These are phyloP conservation scores for Taxawa tesnikishii DNA, from an alignment of 2,329 filamentous ascomycete genomes.

Conservation along the genomic window DNA sequence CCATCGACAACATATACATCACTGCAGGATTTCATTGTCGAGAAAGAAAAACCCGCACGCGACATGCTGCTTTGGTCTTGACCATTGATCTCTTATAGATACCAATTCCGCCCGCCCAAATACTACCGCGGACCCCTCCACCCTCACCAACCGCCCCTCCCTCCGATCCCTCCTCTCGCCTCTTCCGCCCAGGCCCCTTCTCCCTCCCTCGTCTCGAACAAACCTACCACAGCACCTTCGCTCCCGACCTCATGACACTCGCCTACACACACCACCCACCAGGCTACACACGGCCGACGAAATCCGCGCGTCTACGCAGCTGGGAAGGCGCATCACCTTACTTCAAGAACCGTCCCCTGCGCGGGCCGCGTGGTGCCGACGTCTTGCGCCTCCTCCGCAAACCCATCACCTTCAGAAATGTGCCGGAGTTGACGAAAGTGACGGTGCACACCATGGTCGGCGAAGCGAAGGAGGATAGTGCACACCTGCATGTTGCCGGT, in stretches of 20 bases:
- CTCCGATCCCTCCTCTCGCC: constrained; percentile 76
- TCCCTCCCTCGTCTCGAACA: constrained; percentile 75
- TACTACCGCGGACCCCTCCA: constrained; percentile 91
- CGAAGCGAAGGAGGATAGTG: constrained; percentile 55
- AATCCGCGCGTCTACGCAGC: constrained; percentile 56
- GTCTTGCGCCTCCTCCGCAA: constrained; percentile 56
- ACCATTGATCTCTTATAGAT: constrained; percentile 46
- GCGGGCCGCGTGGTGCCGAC: constrained; percentile 71
- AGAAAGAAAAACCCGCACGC: too few relatives aligned
- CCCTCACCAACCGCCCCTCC: constrained; percentile 77
- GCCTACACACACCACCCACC: constrained; percentile 79
- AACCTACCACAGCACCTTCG: constrained; percentile 78
- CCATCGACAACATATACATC: too few relatives aligned
- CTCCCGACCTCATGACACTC: constrained; percentile 77
- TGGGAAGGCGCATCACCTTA: constrained; percentile 93
- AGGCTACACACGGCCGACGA: constrained; percentile 49
- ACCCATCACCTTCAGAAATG: constrained; percentile 63
- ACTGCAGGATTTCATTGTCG: too few relatives aligned
- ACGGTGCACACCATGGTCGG: constrained; percentile 68
- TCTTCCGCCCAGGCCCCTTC: constrained; percentile 87
- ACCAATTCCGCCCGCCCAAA: constrained; percentile 87
- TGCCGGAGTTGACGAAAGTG: constrained; percentile 70
- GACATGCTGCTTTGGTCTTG: too few relatives aligned
- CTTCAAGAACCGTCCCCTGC: constrained; percentile 77
- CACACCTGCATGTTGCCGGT: constrained; percentile 68